A percentile compares a stretch with the other conserved stretches of the same genome.
These are phyloP conservation scores for Helminthosporium solani DNA, from an alignment of 2,329 filamentous ascomycete species.

Conservation along the genomic window DNA sequence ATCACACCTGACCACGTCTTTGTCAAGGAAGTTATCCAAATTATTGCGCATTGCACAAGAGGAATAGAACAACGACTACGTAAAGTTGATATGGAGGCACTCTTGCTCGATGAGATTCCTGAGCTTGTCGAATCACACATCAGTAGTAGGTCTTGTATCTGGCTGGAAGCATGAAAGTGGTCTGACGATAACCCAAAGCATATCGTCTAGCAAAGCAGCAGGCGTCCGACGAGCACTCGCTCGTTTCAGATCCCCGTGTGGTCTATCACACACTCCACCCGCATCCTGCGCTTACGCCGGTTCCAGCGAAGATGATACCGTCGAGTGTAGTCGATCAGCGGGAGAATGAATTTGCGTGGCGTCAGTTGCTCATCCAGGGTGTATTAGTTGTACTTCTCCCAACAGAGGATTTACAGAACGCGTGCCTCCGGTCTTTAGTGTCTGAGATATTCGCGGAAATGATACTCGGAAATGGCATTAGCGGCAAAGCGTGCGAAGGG, in stretches of 20 bases:
- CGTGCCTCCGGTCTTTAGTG: conserved; percentile 78
- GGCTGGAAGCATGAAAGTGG: conserved; percentile 15
- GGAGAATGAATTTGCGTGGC: conserved; percentile 79
- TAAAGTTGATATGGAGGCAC: conserved; percentile 75
- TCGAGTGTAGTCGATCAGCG: conserved; percentile 60
- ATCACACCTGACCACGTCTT: conserved; percentile 90
- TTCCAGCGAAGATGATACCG: conserved; percentile 60
- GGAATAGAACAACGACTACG: conserved; percentile 83
- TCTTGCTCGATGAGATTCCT: conserved; percentile 86
- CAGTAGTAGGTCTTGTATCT: conserved; percentile 58
- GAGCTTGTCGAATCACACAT: conserved; percentile 79
- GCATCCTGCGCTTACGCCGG: conserved; percentile 75
- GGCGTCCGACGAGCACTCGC: conserved; percentile 58
- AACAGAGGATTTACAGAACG: conserved; percentile 88
- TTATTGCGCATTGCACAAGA: conserved; percentile 88
- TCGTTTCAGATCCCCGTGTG: conserved; percentile 63
- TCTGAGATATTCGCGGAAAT: conserved; percentile 87
- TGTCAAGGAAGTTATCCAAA: conserved; percentile 81
- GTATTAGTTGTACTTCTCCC: conserved; percentile 81
- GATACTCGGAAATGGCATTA: conserved; percentile 79
- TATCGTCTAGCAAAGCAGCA: conserved; percentile 67
- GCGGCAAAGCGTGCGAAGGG: conserved; percentile 78
- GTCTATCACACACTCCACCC: conserved; percentile 84
- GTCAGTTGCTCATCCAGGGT: conserved; percentile 82
- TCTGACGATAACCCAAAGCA: conserved; percentile 53